Percentiles rank a stretch among this genome's conserved stretches.
These are phyloP conservation scores for Leccinum longicurvipes DNA, from an alignment of 768 basidiomycete genomes.

Conservation along the genomic window DNA sequence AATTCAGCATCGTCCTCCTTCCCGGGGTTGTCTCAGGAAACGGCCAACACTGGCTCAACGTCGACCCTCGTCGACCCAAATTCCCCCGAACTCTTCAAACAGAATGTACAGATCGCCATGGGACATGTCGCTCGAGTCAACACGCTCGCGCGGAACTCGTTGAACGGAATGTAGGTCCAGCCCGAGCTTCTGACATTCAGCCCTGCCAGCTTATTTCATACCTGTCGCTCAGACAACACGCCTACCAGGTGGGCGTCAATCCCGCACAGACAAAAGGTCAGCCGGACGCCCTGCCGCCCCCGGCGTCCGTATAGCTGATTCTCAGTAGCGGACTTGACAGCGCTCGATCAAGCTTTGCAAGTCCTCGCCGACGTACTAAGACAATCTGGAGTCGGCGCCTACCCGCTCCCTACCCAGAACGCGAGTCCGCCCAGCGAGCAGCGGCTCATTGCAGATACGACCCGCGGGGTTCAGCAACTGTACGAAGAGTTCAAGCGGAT, in stretches of 20 bases:
- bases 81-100: constrained; percentile 58
- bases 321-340: constrained; percentile 42
- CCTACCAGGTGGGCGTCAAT: constrained; percentile 54
- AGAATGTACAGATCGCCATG: constrained; percentile 47
- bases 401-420: constrained; percentile 44
- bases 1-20: constrained; percentile 15
- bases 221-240: constrained; percentile 45
- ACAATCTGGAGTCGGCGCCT: constrained; percentile 62
- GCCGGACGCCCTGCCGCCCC: background rate
- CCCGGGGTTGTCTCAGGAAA: constrained; percentile 25
- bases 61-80: constrained; percentile 44
- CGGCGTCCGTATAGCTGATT: background rate
- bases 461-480: constrained; percentile 39
- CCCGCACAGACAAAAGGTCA: constrained; percentile 56
- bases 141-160: constrained; percentile 43
- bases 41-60: constrained; percentile 7
- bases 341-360: constrained; percentile 50
- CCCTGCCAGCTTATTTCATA: background rate
- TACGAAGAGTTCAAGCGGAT: constrained; percentile 52
- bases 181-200: background rate
- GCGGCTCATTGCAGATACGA: constrained; percentile 42
- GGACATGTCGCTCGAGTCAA: constrained; percentile 50
- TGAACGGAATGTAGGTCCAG: constrained; percentile 51
- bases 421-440: constrained; percentile 40
- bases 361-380: constrained; percentile 47